Base-by-base conservation (phyloP, 768 basidiomycete genomes). In the Rhodotorula paludigena region DNA sequence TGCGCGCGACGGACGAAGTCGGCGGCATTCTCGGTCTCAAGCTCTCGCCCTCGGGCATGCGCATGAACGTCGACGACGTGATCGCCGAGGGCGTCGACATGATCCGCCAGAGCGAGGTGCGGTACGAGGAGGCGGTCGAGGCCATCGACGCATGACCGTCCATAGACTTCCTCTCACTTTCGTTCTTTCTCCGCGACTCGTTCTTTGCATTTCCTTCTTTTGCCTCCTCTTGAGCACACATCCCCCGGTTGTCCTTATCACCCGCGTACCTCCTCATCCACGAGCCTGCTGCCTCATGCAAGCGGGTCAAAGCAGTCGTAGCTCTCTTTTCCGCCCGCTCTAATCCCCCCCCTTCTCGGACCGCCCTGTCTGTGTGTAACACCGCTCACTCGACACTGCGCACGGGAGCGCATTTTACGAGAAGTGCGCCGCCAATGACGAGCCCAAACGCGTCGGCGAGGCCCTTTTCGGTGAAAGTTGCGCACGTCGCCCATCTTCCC, bases 1-100 rank as follows among this genome's bases (percentile, higher is more conserved):
- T 99, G 56, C 80, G 83, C 48, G 92, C 94, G 15, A 90, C 88
- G 75, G 91, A 96, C 78, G 92, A 96, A 79, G 82, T 98, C 68
- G 96, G 96, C 33, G 88, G 89, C 75, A 77, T 89, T 35, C 80
- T 99, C 71, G 93, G 94, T 79, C 80, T 97, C 79, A 97, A 96
- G 80, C 88, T 92, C 77, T 87, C 86, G 5, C 77, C 75, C 49
- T 67, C 73, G 21, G 80, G 81, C 6, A 86, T 89, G 77, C 81
- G 66, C 47, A 62, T 57, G 66, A 44, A 58, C 35, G 42, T 72
- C 33, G 71, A 72, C 35, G 63, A 72, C 14, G 71, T 72, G 8
- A 64, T 72, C 23, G 51, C 28, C 18, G 36, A 55, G 38, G 70
- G 70, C 10, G 70, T 71, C 58, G 57, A 71, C 36, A 44, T 28